Evolutionary conservation across 148 eudicot species (phyloP), one percentile per base, ranked within the genome.

Genomic region (Vaccinium macrocarpon): DNA sequence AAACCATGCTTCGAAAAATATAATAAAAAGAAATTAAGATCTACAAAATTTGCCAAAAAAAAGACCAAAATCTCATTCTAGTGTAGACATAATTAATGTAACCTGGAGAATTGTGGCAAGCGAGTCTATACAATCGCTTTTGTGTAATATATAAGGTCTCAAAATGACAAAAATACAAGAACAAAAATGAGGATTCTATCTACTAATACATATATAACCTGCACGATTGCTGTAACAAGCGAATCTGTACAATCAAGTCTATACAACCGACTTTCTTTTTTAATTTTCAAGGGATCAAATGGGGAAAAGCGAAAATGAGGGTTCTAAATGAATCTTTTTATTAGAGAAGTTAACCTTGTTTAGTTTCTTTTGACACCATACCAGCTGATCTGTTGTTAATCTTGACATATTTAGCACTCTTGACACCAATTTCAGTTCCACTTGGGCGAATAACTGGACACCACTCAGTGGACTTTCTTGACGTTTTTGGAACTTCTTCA

Each of bases 361-460:
- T 27, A 97, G 83, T 59, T 95, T 97, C 82, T 86, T 92, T 80
- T 90, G 92, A 79, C 96, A 95, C 99, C 99, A 97, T 6, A 88
- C 49, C 35, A 95, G 86, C 78, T 93, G 99, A 84, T 95, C 95
- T 1, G 86, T 88, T 13, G 92, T 90, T 76, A 95, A 73, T 86
- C 92, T 92, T 56, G 91, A 82, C 89, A 93, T 80, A 25, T 53
- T 86, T 5, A 97, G 72, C 27, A 95, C 98, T 82, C 98, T 91
- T 10, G 91, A 87, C 55, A 95, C 92, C 76, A 97, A 76, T 77
- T 92, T 89, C 82, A 95, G 86, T 62, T 95, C 98, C 70, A 93
- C 92, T 74, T 91, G 98, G 4, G 94, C 94, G 11, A 88, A 53
- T 32, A 92, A 73, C 62, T 89, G 53, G 11, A 86, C 91, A 19